Conservation (phyloP, 441 rosid genomes). For the Adansonia rubrostipa region DNA sequence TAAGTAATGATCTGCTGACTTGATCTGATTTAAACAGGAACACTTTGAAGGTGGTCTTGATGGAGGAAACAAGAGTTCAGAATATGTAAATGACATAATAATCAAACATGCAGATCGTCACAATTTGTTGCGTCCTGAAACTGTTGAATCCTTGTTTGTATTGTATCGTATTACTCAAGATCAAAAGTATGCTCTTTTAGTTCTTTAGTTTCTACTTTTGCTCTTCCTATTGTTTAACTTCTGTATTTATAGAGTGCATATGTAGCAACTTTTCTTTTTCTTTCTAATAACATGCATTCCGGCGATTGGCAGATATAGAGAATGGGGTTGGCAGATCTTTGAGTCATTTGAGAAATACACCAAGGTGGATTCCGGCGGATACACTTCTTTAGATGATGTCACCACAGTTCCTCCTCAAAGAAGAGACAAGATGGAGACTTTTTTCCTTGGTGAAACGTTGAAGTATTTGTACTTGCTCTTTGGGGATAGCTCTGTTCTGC, state of each 20-base stretch:
- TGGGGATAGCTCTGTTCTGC: conserved; percentile 67
- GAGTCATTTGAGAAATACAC: conserved; percentile 91
- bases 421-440: conserved; percentile 97
- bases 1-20: conserved; percentile 27
- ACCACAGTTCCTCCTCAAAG: conserved; percentile 74
- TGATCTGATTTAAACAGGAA: conserved; percentile 56
- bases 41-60: conserved; percentile 78
- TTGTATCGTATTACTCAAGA: conserved; percentile 86
- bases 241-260: background rate
- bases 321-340: conserved; percentile 98
- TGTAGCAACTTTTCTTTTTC: background rate
- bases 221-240: background rate
- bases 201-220: background rate
- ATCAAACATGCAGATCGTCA: conserved; percentile 87
- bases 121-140: conserved; percentile 94
- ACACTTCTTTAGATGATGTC: conserved; percentile 83
- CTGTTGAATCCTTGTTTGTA: conserved; percentile 90
- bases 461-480: conserved; percentile 90
- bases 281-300: conserved; percentile 19
- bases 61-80: conserved; percentile 88
- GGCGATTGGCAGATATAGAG: conserved; percentile 64
- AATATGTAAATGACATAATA: conserved; percentile 78
- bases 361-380: conserved; percentile 85
- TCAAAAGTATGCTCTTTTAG: conserved; percentile 57
- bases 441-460: conserved; percentile 88